Conservation (phyloP, 768 basidiomycete genomes). For the Holtermanniella nyarrowii region DNA sequence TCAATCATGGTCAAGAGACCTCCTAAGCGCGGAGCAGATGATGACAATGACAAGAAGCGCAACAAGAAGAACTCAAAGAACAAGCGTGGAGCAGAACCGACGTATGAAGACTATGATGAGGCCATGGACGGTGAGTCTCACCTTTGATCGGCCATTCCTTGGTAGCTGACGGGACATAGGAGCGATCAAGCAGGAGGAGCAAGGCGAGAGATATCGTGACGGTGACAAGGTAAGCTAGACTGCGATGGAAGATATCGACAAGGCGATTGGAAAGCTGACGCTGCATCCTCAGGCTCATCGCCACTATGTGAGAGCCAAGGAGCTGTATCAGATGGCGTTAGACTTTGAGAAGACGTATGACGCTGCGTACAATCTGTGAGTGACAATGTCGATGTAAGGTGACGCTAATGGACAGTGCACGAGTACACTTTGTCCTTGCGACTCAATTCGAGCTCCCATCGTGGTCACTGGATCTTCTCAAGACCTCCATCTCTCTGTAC, state of each 20-base stretch:
- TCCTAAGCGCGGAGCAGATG: slow-evolving; percentile 12
- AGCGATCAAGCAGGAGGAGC: slow-evolving; percentile 39
- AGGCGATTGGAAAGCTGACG: not conserved
- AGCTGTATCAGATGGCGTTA: slow-evolving; percentile 32
- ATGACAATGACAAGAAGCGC: slow-evolving; percentile 15
- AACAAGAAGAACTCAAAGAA: slow-evolving; percentile 13
- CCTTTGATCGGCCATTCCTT: too few species aligned
- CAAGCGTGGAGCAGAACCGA: slow-evolving; percentile 22
- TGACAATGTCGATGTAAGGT: not conserved
- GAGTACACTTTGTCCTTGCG: slow-evolving; percentile 31
- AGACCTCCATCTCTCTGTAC: slow-evolving; percentile 26
- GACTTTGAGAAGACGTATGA: slow-evolving; percentile 32
- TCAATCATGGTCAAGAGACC: slow-evolving; percentile 2
- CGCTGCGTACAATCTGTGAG: slow-evolving; percentile 27
- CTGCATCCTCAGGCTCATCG: not conserved
- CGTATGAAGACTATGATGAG: slow-evolving; percentile 40
- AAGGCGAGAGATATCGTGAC: slow-evolving; percentile 38
- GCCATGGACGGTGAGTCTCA: slow-evolving; percentile 32
- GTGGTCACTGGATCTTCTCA: slow-evolving; percentile 9
- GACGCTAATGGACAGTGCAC: slow-evolving; percentile 19
- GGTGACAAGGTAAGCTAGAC: slow-evolving; percentile 33
- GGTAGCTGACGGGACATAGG: slow-evolving; percentile 13
- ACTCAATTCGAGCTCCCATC: slow-evolving; percentile 35
- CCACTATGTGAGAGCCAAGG: slow-evolving; percentile 29
- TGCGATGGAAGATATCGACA: not conserved